Base-by-base conservation (phyloP, 306 rosid species). In the Gleditsia sinensis region DNA sequence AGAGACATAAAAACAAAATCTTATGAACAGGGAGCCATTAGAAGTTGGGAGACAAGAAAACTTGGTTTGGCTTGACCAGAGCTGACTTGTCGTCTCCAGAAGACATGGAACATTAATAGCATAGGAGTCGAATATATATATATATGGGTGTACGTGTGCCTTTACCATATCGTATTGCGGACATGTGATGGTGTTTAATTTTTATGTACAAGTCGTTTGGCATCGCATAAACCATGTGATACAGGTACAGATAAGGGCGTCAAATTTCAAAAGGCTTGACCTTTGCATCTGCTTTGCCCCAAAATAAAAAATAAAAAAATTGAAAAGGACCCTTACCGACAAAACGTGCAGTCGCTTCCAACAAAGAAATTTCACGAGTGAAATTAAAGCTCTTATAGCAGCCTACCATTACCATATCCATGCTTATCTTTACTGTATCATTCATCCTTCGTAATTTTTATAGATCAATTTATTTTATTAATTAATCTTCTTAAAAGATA, bases 231-330 rank as follows among this genome's bases (percentile, higher is more conserved):
- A 23, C 28, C 72, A 16, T 45, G 72, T 45, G 57, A 67, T 27
- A 45, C 27, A 19, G n/a, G 36, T 19, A 61, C 45, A 19, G 16
- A 34, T 12, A 65, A 16, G 20, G 24, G 21, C 21, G n/a, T 67
- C 56, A 45, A 27, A 67, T 25, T 27, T 67, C 72, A 43, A 28
- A 25, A 14, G 39, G 13, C 34, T 67, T 45, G 72, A 25, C 71
- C 51, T 25, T 1, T 7, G 3, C 65, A 13, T 14, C 2, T 39
- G 14, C 45, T 6, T n/a, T 13, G 42, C 66, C n/a, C n/a, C n/a
- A n/a, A n/a, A n/a, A n/a, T n/a, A n/a, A n/a, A n/a, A n/a, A n/a
- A n/a, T n/a, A 59, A 27, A 33, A 3, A 33, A 7, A 59, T 7
- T 16, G 17, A 7, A 1, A 53, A 32, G 8, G 24, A 19, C 8